Conservation (phyloP, 768 basidiomycete genomes). For the Cubamyces lactineus region DNA sequence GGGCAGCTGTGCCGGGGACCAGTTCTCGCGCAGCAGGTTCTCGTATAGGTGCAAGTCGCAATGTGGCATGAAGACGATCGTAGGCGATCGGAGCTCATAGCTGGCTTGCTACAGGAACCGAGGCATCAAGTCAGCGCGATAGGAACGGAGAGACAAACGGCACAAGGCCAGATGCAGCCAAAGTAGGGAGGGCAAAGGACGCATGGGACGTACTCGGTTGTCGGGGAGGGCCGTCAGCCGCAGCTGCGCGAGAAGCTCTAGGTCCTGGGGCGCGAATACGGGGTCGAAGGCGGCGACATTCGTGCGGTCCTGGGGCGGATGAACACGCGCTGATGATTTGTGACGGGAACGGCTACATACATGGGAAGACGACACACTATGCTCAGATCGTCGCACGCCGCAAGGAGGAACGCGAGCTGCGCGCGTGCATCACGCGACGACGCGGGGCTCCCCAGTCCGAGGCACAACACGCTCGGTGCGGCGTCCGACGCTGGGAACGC, state of each 20-base stretch:
- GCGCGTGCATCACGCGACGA: slow-evolving; percentile 61
- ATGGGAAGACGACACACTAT: slow-evolving; percentile 55
- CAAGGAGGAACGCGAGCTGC: slow-evolving; percentile 69
- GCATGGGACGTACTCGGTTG: slow-evolving; percentile 52
- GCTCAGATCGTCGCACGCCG: slow-evolving; percentile 52
- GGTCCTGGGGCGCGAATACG: slow-evolving; percentile 68
- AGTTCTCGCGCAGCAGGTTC: slow-evolving; percentile 62
- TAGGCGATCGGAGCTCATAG: slow-evolving; percentile 44
- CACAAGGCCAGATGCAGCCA: slow-evolving; percentile 9
- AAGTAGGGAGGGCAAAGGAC: slow-evolving; percentile 9
- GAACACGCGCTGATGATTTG: slow-evolving; percentile 24
- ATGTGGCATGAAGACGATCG: slow-evolving; percentile 79
- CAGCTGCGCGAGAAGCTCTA: slow-evolving; percentile 46
- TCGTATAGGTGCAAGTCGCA: slow-evolving; percentile 77
- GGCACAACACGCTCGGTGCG: slow-evolving; percentile 54
- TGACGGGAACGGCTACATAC: slow-evolving; percentile 12
- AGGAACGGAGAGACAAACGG: neutral
- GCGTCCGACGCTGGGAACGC: slow-evolving; percentile 20
- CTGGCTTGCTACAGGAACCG: slow-evolving; percentile 37
- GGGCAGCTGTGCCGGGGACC: slow-evolving; percentile 49
- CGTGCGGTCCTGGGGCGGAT: slow-evolving; percentile 45
- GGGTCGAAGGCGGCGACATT: slow-evolving; percentile 69
- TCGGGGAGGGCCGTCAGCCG: slow-evolving; percentile 42
- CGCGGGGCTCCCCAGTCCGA: slow-evolving; percentile 76
- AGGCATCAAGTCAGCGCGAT: slow-evolving; percentile 1